Evolutionary conservation across 2,329 filamentous ascomycete species (phyloP), one percentile per base, ranked within the genome.

Genomic region (Xylaria arbuscula): DNA sequence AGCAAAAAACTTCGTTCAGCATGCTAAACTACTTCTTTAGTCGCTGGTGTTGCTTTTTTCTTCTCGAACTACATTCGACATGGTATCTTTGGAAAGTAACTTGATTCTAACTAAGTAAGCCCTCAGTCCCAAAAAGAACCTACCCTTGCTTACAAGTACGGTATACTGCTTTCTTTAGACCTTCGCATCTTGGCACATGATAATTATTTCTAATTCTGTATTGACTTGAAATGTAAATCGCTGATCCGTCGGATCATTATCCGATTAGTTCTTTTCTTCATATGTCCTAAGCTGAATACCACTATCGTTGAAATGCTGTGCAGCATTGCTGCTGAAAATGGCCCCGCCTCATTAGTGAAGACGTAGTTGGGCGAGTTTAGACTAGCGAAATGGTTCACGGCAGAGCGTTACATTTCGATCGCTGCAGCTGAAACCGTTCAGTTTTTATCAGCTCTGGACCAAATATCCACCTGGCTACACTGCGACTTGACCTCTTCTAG

Each of bases 261-360:
- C 40, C 40, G 13, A 45, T 45, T 45, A 17, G 40, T 6, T n/a
- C 40, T 45, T 45, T n/a, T n/a, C n/a, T n/a, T 15, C n/a, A 7
- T 17, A 15, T 4, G 13, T 42, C 15, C 38, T 15, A 13, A 11
- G 38, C 17, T 17, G 17, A 42, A 42, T 42, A 17, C 40, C 40
- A 15, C 38, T 45, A n/a, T 17, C 17, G 17, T 45, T 15, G 1
- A 48, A 22, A 50, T 50, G 47, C 22, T 50, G 47, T 50, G 47
- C 22, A 50, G 24, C 47, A 50, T 50, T 50, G 47, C 47, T 28
- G 47, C 47, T 50, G 47, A 28, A 28, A 11, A 50, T 22, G 47
- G 1, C 19, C 17, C 40, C 15, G 40, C 15, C 15, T 45, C 13
- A 45, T n/a, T n/a, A 45, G n/a, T 45, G 40, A 45, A 45, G 15